phyloP scores from a whole-genome alignment of 2,329 filamentous ascomycete species.

The Ophiobolus disseminans region DNA sequence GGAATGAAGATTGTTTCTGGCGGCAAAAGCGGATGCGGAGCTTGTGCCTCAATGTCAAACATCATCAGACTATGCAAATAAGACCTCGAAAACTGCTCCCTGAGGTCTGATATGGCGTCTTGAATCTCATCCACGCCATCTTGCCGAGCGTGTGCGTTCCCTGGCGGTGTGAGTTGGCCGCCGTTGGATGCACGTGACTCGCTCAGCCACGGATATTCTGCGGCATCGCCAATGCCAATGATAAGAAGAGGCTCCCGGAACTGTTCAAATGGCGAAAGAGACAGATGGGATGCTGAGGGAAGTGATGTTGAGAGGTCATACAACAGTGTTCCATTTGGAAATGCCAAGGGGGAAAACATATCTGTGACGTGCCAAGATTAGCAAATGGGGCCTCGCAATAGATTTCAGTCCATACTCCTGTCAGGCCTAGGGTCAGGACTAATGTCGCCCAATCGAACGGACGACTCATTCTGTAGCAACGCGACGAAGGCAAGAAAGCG shows the following conservation, averaged over 20 bases:
- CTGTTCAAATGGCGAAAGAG: conserved; percentile 86
- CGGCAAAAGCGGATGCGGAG: conserved; percentile 52
- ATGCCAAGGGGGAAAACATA: conserved; percentile 91
- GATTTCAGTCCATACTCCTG: conserved; percentile 69
- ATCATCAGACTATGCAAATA: conserved; percentile 80
- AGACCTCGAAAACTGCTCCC: conserved; percentile 76
- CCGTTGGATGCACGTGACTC: conserved; percentile 42
- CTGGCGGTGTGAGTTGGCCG: conserved; percentile 4
- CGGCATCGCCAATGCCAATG: conserved; percentile 83
- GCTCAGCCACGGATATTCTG: conserved; percentile 63
- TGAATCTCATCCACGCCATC: conserved; percentile 49
- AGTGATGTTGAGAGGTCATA: conserved; percentile 86
- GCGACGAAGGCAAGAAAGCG: conserved; percentile 81
- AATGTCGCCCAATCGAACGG: conserved; percentile 84
- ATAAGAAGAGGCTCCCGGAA: conserved; percentile 85
- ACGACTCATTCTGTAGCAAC: conserved; percentile 78
- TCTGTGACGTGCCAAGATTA: conserved; percentile 61
- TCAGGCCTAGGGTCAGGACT: conserved; percentile 84
- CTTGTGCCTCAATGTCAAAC: conserved; percentile 70
- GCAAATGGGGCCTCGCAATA: conserved; percentile 31
- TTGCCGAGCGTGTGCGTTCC: conserved; percentile 16
- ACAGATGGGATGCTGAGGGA: conserved; percentile 78
- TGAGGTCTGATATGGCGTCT: conserved; percentile 73
- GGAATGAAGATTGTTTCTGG: conserved; percentile 77
- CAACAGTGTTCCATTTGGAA: conserved; percentile 83